phyloP scores from a whole-genome alignment of 176 grass and related monocot species.

The Calamus simplicifolius region DNA sequence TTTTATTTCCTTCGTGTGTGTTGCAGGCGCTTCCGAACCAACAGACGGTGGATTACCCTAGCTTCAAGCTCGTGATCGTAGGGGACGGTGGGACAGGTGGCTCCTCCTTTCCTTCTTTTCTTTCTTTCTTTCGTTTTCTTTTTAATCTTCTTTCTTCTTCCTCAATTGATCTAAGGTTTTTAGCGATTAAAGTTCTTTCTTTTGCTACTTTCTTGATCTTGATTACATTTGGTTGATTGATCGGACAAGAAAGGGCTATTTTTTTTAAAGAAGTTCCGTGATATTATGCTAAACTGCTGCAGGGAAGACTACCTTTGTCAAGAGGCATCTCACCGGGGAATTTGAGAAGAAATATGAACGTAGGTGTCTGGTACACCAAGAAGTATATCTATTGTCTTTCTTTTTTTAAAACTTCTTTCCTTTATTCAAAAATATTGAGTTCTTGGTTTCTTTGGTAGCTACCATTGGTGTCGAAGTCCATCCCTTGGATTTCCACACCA shows the following conservation, averaged over 20 bases:
- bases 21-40: slow-evolving; percentile 10
- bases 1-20: not conserved
- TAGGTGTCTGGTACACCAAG: not conserved
- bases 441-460: not conserved
- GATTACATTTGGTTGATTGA: too few species aligned
- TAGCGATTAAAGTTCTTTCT: too few species aligned
- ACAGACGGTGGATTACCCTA: slow-evolving; percentile 22
- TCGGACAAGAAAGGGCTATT: too few species aligned
- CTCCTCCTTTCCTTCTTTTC: not conserved
- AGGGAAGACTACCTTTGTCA: slow-evolving; percentile 6
- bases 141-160: too few species aligned
- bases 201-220: too few species aligned
- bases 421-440: too few species aligned
- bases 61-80: slow-evolving; percentile 5
- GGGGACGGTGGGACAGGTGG: slow-evolving; percentile 4
- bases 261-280: too few species aligned
- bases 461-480: slow-evolving; percentile 10
- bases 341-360: slow-evolving; percentile 13
- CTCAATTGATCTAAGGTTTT: too few species aligned
- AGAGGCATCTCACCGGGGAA: slow-evolving; percentile 10
- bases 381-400: too few species aligned
- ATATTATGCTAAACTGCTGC: not conserved
- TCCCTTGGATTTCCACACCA: slow-evolving; percentile 13
- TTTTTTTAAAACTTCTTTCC: too few species aligned
- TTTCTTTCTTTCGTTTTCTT: too few species aligned